Evolutionary conservation across 1,139 yeast species (phyloP).

Genomic region (Suhomyces wounanorum): DNA sequence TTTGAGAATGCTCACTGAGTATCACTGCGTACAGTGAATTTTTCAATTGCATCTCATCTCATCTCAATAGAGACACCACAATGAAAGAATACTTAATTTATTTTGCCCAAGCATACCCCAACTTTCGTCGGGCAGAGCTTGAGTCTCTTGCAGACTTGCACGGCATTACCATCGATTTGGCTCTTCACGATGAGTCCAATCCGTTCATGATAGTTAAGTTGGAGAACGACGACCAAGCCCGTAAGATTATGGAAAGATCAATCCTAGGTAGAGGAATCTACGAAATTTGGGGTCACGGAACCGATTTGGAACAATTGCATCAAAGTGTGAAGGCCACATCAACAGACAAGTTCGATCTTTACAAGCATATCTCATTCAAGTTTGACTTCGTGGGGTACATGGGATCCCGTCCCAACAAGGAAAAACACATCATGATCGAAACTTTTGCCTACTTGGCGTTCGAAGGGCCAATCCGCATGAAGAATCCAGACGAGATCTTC

Average conservation of each 20-base stretch:
- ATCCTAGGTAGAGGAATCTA: slow-evolving; percentile 75
- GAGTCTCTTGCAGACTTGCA: slow-evolving; percentile 76
- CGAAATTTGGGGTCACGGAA: slow-evolving; percentile 82
- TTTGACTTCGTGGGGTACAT: slow-evolving; percentile 79
- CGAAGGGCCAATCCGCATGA: slow-evolving; percentile 77
- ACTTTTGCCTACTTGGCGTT: slow-evolving; percentile 69
- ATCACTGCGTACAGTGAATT: background rate
- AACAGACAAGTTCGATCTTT: slow-evolving; percentile 30
- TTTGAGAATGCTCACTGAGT: too few species aligned
- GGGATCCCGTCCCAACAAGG: slow-evolving; percentile 51
- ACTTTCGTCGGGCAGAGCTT: slow-evolving; percentile 79
- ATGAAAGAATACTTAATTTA: slow-evolving; percentile 69
- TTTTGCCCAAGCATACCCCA: slow-evolving; percentile 81
- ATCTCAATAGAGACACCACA: slow-evolving; percentile 6
- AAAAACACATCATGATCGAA: slow-evolving; percentile 68
- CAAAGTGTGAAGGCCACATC: slow-evolving; percentile 43
- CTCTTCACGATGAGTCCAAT: slow-evolving; percentile 53
- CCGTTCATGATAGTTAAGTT: slow-evolving; percentile 77
- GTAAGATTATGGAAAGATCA: slow-evolving; percentile 62
- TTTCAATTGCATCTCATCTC: background rate
- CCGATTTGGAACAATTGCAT: slow-evolving; percentile 58
- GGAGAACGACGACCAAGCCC: slow-evolving; percentile 67
- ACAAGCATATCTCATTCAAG: slow-evolving; percentile 60
- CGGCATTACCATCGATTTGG: slow-evolving; percentile 58
- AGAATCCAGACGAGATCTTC: slow-evolving; percentile 71